Evolutionary conservation across 1,139 yeast species (phyloP), one percentile per base, ranked within the genome.

Genomic region (Groenewaldozyma auringiensis): DNA sequence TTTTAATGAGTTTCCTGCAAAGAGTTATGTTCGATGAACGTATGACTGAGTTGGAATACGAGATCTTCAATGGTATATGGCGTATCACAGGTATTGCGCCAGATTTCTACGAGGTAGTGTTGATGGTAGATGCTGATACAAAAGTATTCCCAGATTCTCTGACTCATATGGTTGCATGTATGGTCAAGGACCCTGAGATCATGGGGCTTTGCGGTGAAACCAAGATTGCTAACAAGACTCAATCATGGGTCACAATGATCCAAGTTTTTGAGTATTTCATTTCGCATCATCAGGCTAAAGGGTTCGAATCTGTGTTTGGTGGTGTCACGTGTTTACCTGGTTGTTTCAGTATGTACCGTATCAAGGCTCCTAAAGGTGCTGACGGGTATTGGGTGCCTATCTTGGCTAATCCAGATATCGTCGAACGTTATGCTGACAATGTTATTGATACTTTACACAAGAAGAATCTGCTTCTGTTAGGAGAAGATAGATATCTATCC

Each of bases 141-240:
- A 81, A 81, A 61, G 89, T 89, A 2, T 88, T 74, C 64, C 95
- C 96, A 0, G 96, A 89, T 63, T 82, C 94, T 11, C 59, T 89
- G 52, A 86, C 94, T 6, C 97, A 92, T 60, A 87, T 92, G 96
- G 76, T 78, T 53, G 95, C 95, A 1, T 87, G 85, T 60, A 81
- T 92, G 89, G 94, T 88, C 16, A 82, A 79, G 58, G 95, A 92
- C 63, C 95, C 96, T 1, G 71, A 72, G 53, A 73, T 92, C 47
- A 89, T 92, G 96, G 98, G 97, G 2, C 71, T 92, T 40, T 92
- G 98, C 72, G 98, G 98, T 43, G 98, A 92, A 64, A 92, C 98
- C 0, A 89, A 88, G 67, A 92, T 92, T 60, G 79, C 94, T 4
- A 92, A 92, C 65, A 92, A 92, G 64, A 67, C 76, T 3, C 79